A percentile compares a stretch with the other conserved stretches of the same genome.
Evolutionary conservation across 73 alveolate genomes (phyloP).

Genomic region (Paramecium octaurelia): DNA sequence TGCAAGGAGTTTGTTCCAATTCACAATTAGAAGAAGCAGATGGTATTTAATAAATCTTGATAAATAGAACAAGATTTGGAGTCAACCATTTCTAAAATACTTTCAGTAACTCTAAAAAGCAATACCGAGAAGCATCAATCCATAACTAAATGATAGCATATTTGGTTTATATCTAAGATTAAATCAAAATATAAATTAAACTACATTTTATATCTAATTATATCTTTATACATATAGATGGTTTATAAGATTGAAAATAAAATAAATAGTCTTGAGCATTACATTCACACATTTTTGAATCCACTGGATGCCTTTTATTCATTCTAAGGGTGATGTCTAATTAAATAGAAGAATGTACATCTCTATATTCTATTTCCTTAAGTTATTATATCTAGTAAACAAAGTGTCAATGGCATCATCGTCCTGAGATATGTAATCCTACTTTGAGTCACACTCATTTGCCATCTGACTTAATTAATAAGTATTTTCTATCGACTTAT

Average conservation of each 20-base stretch:
- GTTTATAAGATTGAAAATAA: background rate
- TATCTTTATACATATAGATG: background rate
- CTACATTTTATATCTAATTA: background rate
- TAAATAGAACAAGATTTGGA: background rate
- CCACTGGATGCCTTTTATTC: background rate
- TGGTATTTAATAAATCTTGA: background rate
- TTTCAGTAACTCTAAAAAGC: background rate
- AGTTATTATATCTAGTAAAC: background rate
- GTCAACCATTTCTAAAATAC: background rate
- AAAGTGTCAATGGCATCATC: slow-evolving; percentile 31
- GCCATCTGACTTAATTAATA: background rate
- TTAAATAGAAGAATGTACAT: background rate
- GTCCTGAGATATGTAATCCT: background rate
- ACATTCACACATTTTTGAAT: background rate
- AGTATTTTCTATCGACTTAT: background rate
- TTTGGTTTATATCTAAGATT: background rate
- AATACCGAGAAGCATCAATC: background rate
- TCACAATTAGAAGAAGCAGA: background rate
- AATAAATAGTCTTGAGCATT: background rate
- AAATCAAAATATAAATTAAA: background rate
- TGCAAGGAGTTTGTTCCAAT: background rate
- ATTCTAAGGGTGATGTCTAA: background rate
- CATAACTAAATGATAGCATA: background rate
- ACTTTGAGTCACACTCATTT: background rate
- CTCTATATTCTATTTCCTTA: background rate